phyloP scores from a whole-genome alignment of 108 stramenopile genomes.

The Cyclotella atomus region DNA sequence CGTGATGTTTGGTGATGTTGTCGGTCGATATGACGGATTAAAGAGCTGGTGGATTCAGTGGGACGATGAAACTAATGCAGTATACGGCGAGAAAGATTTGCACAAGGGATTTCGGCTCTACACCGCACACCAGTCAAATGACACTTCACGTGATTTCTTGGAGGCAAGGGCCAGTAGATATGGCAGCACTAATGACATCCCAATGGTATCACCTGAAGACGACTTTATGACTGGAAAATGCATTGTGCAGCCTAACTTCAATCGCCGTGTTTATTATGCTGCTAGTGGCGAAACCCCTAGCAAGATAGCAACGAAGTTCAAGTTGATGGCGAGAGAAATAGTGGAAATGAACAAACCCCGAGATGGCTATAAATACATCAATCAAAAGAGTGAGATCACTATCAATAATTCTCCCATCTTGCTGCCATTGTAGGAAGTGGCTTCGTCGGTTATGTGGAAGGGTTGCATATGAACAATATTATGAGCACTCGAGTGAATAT shows the following conservation, averaged over 20 bases:
- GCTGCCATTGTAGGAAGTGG: not conserved
- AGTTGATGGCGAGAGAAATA: conserved; percentile 1
- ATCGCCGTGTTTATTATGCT: conserved; percentile 9
- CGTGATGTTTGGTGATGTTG: not conserved
- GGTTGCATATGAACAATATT: too few relatives aligned
- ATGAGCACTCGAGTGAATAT: not conserved
- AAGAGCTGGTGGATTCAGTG: not conserved
- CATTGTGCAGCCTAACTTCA: conserved; percentile 17
- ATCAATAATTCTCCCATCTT: not conserved
- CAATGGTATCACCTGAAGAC: not conserved
- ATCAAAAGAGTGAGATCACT: not conserved
- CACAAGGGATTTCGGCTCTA: not conserved
- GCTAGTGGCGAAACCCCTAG: not conserved
- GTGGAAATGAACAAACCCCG: not conserved
- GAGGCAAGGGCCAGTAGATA: not conserved
- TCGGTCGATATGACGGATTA: not conserved
- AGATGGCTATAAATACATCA: not conserved
- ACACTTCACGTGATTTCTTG: not conserved
- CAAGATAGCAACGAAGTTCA: not conserved
- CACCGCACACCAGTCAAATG: not conserved
- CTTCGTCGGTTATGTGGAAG: too few relatives aligned
- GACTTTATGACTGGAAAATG: not conserved
- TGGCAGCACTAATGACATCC: not conserved
- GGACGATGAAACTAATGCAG: not conserved
- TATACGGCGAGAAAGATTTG: not conserved